A percentile compares a stretch with the other conserved stretches of the same genome.
These are phyloP conservation scores for Trichosporon asahii DNA, from an alignment of 1,284 basidiomycete genomes.

Conservation along the genomic window DNA sequence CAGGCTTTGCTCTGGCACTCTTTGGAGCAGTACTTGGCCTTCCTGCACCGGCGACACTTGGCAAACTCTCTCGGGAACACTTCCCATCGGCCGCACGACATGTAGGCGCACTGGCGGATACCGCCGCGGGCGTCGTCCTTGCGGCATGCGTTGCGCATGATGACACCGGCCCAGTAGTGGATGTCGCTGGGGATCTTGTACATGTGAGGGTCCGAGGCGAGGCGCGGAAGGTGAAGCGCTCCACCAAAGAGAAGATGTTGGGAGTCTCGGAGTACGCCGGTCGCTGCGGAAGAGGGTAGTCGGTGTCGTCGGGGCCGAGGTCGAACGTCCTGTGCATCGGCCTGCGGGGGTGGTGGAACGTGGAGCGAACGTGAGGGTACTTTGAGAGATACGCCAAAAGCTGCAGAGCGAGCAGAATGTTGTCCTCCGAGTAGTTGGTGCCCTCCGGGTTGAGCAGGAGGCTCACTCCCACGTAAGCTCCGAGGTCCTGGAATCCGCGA, in stretches of 20 bases:
- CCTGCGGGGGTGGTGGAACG: conserved; percentile 80
- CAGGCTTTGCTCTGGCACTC: conserved; percentile 96
- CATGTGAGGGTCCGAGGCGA: conserved; percentile 70
- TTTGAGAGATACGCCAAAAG: conserved; percentile 95
- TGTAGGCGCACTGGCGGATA: conserved; percentile 96
- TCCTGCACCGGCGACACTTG: conserved; percentile 90
- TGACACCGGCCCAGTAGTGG: conserved; percentile 98
- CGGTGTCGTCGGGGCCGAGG: conserved; percentile 31
- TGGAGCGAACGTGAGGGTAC: conserved; percentile 95
- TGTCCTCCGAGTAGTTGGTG: conserved; percentile 80
- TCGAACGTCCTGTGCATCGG: conserved; percentile 53
- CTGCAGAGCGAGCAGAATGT: conserved; percentile 85
- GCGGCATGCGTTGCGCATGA: conserved; percentile 97
- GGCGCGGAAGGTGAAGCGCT: conserved; percentile 90
- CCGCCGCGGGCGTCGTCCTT: conserved; percentile 92
- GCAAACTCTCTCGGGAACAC: conserved; percentile 90
- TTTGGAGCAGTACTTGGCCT: conserved; percentile 98
- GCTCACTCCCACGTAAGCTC: conserved; percentile 45
- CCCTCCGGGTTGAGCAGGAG: conserved; percentile 49
- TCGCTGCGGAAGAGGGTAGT: conserved; percentile 44
- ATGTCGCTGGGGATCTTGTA: conserved; percentile 81
- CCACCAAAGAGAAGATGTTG: conserved; percentile 93
- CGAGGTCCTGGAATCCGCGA: conserved; percentile 50
- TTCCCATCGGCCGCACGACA: conserved; percentile 96
- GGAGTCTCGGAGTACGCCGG: conserved; percentile 55